Conservation (phyloP, 495 filamentous ascomycete genomes). For the Xylaria nigripes region DNA sequence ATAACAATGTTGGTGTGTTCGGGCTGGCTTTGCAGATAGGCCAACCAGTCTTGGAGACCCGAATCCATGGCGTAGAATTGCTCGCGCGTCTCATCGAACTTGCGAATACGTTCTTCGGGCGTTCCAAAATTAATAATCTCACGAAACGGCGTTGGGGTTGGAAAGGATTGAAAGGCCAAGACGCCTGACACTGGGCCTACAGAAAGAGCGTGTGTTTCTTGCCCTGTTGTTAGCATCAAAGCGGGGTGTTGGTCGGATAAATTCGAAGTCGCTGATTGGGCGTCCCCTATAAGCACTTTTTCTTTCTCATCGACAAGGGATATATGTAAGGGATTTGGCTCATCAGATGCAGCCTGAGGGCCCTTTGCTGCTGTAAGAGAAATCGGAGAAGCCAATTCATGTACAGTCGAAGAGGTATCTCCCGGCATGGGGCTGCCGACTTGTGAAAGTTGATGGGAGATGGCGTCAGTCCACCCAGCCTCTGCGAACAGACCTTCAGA, state of each 20-base stretch:
- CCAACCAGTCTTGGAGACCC: slow-evolving; percentile 68
- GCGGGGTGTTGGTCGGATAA: slow-evolving; percentile 32
- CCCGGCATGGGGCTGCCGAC: slow-evolving; percentile 25
- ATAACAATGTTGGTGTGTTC: slow-evolving; percentile 18
- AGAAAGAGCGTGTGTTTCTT: not conserved
- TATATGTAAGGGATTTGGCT: slow-evolving; percentile 11
- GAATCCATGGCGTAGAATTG: slow-evolving; percentile 65
- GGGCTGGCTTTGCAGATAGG: slow-evolving; percentile 32
- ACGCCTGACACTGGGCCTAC: slow-evolving; percentile 33
- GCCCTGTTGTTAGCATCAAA: slow-evolving; percentile 11
- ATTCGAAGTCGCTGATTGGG: slow-evolving; percentile 26
- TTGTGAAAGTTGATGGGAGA: slow-evolving; percentile 32
- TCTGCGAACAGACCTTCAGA: slow-evolving; percentile 9
- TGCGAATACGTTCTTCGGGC: slow-evolving; percentile 54
- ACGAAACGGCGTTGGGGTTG: slow-evolving; percentile 43
- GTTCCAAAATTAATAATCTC: slow-evolving; percentile 61
- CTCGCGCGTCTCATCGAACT: slow-evolving; percentile 58
- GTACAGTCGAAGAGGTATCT: slow-evolving; percentile 11
- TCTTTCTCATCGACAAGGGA: slow-evolving; percentile 44
- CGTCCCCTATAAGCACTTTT: slow-evolving; percentile 27
- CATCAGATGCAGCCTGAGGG: not conserved
- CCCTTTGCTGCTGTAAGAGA: slow-evolving; percentile 19
- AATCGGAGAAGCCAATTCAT: slow-evolving; percentile 31
- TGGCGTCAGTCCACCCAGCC: slow-evolving; percentile 6
- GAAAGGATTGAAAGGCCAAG: slow-evolving; percentile 11